A percentile compares a stretch with the other conserved stretches of the same genome.
phyloP scores from a whole-genome alignment of 75 land plant genomes.

The Sequoia sempervirens region DNA sequence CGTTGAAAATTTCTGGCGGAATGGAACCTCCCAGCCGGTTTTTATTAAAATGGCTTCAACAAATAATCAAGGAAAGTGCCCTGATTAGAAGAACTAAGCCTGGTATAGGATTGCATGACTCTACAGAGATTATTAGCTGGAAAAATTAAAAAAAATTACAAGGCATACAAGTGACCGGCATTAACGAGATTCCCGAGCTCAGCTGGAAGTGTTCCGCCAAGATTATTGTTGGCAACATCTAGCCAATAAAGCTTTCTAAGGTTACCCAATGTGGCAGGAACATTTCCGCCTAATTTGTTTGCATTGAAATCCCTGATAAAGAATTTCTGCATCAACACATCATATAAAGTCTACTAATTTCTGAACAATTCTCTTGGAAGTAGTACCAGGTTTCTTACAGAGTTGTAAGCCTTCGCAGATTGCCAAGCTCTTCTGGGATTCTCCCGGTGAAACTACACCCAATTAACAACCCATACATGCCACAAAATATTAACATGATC shows the following conservation, averaged over 20 bases:
- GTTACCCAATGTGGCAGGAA: slow-evolving; percentile 60
- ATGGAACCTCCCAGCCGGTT: slow-evolving; percentile 58
- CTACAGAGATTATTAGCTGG: too few species aligned
- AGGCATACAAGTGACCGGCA: neutral
- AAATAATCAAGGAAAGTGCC: neutral
- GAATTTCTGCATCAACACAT: neutral
- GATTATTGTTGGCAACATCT: slow-evolving; percentile 54
- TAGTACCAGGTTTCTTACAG: slow-evolving; percentile 35
- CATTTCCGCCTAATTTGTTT: slow-evolving; percentile 51
- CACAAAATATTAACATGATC: neutral
- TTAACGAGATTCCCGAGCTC: slow-evolving; percentile 18
- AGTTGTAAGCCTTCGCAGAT: slow-evolving; percentile 31
- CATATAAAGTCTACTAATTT: neutral
- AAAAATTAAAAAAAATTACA: too few species aligned
- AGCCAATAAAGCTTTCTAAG: slow-evolving; percentile 59
- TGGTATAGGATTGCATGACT: too few species aligned
- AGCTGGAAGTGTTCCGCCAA: slow-evolving; percentile 52
- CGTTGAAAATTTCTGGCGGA: slow-evolving; percentile 50
- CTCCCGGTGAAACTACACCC: slow-evolving; percentile 49
- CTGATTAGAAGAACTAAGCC: too few species aligned
- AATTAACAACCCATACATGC: slow-evolving; percentile 31
- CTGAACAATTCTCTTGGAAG: neutral
- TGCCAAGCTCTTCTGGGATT: slow-evolving; percentile 50
- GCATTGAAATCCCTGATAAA: slow-evolving; percentile 54
- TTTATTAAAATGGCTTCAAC: slow-evolving; percentile 62